These are phyloP conservation scores for Aureobasidium pullulans DNA, from an alignment of 2,329 filamentous ascomycete species.

Conservation along the genomic window DNA sequence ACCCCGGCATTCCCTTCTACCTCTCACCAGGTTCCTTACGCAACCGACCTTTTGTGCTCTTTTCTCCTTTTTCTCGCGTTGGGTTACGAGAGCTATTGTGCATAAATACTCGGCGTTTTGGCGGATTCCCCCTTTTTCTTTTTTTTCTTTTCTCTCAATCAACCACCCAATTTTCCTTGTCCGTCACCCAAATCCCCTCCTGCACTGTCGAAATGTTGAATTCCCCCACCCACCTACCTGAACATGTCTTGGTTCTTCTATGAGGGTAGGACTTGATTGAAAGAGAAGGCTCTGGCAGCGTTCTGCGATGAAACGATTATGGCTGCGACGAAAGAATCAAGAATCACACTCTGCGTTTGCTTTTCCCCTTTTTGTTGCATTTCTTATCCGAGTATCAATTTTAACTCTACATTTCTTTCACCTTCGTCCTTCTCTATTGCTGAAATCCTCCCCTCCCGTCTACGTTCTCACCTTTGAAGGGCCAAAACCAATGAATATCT, in stretches of 20 bases:
- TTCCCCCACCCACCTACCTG: neutral
- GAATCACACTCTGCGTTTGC: neutral
- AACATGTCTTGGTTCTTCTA: neutral
- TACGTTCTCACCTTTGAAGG: no score
- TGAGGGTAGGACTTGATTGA: neutral
- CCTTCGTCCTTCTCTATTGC: no score
- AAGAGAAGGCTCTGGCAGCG: slow-evolving; percentile 7
- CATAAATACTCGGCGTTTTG: slow-evolving; percentile 6
- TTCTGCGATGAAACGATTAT: neutral
- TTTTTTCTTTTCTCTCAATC: neutral
- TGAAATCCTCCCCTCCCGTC: no score
- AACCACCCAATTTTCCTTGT: slow-evolving; percentile 54
- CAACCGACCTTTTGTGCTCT: neutral
- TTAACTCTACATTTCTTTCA: no score
- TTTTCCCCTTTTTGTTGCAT: neutral
- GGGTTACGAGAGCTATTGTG: neutral
- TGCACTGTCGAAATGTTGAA: slow-evolving; percentile 5
- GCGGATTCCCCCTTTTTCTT: neutral
- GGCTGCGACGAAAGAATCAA: neutral
- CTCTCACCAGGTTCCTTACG: neutral
- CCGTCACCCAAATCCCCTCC: slow-evolving; percentile 44
- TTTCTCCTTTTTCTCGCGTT: neutral
- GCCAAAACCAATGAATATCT: no score
- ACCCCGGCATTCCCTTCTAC: neutral
- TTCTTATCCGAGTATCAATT: neutral